Base-by-base conservation (phyloP, 148 eudicot genomes). In the Diospyros lotus region DNA sequence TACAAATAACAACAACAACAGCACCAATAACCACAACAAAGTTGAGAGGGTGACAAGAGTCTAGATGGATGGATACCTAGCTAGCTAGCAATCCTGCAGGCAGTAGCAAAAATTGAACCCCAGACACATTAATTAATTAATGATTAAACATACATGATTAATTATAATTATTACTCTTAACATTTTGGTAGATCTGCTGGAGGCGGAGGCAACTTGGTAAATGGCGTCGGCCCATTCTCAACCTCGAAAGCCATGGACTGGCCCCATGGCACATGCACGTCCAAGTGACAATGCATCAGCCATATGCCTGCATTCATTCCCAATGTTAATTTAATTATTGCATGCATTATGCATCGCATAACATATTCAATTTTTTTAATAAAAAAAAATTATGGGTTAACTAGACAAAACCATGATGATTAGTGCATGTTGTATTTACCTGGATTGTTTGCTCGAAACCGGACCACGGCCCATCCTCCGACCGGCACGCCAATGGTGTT, bases 401-500 rank as follows among this genome's bases (percentile, higher is more conserved):
- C 8, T 54, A 54, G 11, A 54, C 11, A 54, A 54, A 2, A 54
- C 8, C 8, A 54, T 54, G 2, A 9, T 10, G 2, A 54, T 6
- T 54, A 54, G 11, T 10, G 2, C 58, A 13, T 2, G 12, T 2
- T 73, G 11, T 2, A 8, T 11, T 4, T 51, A 89, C 90, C 95
- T 84, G 93, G 92, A 76, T 91, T 91, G 43, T 89, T 78, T 28
- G 93, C 91, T 4, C 79, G 81, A 46, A 89, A 84, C 75, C 97
- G 73, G 14, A 87, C 61, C 4, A 83, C 90, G 0, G 91, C 86
- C 96, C 96, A 91, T 5, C 93, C 93, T 41, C 88, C 88, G n/a
- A 77, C 81, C 1, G 93, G 96, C 11, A 91, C 93, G 3, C 69
- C 90, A 38, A 93, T 83, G 17, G 96, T 93, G 63, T 89, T 91